Evolutionary conservation across 2,329 filamentous ascomycete genomes (phyloP).

Genomic region (Ophiocordyceps sinensis): DNA sequence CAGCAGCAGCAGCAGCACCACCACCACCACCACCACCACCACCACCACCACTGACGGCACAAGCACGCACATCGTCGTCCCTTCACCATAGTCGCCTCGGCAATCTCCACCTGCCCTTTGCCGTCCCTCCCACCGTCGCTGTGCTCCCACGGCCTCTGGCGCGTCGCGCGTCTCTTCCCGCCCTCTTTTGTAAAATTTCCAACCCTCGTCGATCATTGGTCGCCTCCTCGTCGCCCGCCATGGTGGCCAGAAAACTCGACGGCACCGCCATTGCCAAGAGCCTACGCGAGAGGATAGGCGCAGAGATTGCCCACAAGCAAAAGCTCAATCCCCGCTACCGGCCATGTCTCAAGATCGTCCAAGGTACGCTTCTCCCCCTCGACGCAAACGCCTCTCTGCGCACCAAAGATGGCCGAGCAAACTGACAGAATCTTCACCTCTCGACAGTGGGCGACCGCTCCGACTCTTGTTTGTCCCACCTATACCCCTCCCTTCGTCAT

Average conservation of each 20-base stretch:
- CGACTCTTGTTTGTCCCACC: constrained; percentile 55
- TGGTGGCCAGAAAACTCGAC: constrained; percentile 87
- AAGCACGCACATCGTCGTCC: neutral
- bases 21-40: neutral
- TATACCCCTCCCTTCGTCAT: neutral
- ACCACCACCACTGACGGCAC: neutral
- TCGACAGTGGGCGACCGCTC: constrained; percentile 70
- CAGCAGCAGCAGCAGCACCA: neutral
- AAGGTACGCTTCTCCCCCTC: constrained; percentile 41
- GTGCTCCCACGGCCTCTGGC: constrained; percentile 6
- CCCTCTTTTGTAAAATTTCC: neutral
- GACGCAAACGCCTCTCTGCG: neutral
- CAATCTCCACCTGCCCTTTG: neutral
- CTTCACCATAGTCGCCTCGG: neutral
- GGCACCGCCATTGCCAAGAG: constrained; percentile 87
- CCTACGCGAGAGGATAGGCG: constrained; percentile 70
- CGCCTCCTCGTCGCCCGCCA: constrained; percentile 39
- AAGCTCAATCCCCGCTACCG: constrained; percentile 72
- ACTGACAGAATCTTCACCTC: constrained; percentile 9
- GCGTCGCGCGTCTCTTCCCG: constrained; percentile 16
- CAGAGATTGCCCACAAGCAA: constrained; percentile 71
- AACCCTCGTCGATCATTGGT: neutral
- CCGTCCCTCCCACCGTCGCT: neutral
- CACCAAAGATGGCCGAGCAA: neutral
- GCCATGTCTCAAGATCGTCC: constrained; percentile 85